A percentile compares a stretch with the other conserved stretches of the same genome.
Conservation (phyloP, 495 filamentous ascomycete genomes). For the Hypoxylon rickii region DNA sequence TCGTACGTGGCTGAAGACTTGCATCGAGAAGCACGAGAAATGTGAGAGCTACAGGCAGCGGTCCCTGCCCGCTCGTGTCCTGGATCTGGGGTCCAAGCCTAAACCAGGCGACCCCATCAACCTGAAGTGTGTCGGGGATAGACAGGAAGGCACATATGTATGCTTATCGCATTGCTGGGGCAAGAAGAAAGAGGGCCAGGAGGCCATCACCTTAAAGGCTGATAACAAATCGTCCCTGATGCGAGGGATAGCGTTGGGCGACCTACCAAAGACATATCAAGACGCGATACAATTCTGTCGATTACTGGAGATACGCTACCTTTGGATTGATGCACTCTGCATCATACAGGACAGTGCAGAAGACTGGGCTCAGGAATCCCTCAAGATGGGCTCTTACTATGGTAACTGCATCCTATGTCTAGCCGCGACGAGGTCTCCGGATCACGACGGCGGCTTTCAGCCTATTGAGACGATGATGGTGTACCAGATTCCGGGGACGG, state of each 20-base stretch:
- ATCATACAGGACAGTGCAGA: background rate
- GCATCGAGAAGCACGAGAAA: slow-evolving; percentile 1
- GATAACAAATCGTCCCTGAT: background rate
- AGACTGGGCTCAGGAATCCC: background rate
- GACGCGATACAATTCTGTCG: background rate
- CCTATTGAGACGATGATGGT: background rate
- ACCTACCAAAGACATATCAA: background rate
- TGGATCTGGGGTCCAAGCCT: background rate
- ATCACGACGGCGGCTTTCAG: background rate
- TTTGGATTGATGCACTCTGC: background rate
- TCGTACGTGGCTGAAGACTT: slow-evolving; percentile 1
- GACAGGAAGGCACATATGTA: background rate
- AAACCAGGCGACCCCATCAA: background rate
- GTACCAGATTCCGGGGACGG: background rate
- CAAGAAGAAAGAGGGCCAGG: background rate
- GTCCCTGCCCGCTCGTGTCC: background rate
- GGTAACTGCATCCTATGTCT: background rate
- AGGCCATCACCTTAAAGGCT: background rate
- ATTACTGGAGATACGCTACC: background rate
- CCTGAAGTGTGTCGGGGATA: background rate
- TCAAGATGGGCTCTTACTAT: background rate
- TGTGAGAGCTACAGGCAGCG: background rate
- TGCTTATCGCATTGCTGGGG: slow-evolving; percentile 1
- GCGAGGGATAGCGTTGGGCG: background rate
- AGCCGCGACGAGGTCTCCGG: background rate